Evolutionary conservation across 1,139 yeast genomes (phyloP).

Genomic region (Candida anutae): DNA sequence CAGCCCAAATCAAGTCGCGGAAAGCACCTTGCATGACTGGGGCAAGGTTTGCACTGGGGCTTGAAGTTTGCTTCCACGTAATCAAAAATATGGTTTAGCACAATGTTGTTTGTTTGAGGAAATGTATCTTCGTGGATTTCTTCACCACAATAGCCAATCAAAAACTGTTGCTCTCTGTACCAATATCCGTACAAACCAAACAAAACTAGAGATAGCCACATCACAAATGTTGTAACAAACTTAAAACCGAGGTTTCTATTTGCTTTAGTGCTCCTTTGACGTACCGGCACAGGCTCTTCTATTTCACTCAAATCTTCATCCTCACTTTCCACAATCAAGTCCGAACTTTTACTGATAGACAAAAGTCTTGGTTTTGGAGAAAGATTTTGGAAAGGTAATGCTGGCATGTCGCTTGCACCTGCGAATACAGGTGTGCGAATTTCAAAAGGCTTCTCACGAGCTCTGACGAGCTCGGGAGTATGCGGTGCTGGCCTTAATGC

Average conservation of each 20-base stretch:
- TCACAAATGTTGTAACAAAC: slow-evolving; percentile 4
- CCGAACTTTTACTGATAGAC: slow-evolving; percentile 7
- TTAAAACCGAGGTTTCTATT: too few relatives aligned
- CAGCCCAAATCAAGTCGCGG: slow-evolving; percentile 55
- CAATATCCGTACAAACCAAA: slow-evolving; percentile 37
- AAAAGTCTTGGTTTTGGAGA: slow-evolving; percentile 11
- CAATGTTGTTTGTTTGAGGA: slow-evolving; percentile 11
- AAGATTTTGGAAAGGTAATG: too few relatives aligned
- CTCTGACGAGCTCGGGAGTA: too few relatives aligned
- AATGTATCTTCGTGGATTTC: slow-evolving; percentile 36
- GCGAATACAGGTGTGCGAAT: too few relatives aligned
- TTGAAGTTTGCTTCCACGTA: slow-evolving; percentile 31
- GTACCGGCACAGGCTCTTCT: background rate
- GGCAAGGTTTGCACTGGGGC: slow-evolving; percentile 73
- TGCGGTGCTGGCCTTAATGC: too few relatives aligned
- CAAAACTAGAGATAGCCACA: slow-evolving; percentile 22
- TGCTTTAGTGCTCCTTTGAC: slow-evolving; percentile 1
- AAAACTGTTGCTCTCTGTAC: slow-evolving; percentile 54
- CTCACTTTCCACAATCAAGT: background rate
- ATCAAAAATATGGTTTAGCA: slow-evolving; percentile 19
- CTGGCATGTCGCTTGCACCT: too few relatives aligned
- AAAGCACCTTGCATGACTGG: slow-evolving; percentile 72
- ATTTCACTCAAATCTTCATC: background rate
- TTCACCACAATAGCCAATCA: slow-evolving; percentile 63
- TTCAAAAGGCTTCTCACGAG: too few relatives aligned